phyloP scores from a whole-genome alignment of 805 yeast genomes.

The Myxozyma sirexii region DNA sequence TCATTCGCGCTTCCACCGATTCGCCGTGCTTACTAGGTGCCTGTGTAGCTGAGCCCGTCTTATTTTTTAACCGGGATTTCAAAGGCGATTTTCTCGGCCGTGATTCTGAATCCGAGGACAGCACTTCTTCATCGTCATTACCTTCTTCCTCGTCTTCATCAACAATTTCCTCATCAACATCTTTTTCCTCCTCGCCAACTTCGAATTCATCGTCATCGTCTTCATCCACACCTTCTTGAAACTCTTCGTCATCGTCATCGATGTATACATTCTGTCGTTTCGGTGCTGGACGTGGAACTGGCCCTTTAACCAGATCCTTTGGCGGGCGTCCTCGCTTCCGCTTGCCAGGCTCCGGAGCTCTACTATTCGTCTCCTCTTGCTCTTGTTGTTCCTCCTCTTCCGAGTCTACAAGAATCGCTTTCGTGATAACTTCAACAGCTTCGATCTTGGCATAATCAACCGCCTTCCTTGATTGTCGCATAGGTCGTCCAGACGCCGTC shows the following conservation, averaged over 20 bases:
- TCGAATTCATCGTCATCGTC: constrained; percentile 1
- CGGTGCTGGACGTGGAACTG: not conserved
- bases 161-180: not conserved
- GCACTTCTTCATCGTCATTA: not conserved
- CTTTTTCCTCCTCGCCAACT: constrained; percentile 1
- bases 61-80: not conserved
- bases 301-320: constrained; percentile 17
- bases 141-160: constrained; percentile 2
- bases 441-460: constrained; percentile 6
- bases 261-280: not conserved
- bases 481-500: constrained; percentile 20
- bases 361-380: not conserved
- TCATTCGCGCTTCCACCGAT: constrained; percentile 13
- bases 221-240: not conserved
- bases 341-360: not conserved
- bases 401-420: not conserved
- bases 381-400: not conserved
- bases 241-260: constrained; percentile 8
- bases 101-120: not conserved
- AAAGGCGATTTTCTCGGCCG: not conserved
- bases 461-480: constrained; percentile 5
- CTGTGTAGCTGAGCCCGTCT: not conserved
- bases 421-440: not conserved
- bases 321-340: constrained; percentile 24
- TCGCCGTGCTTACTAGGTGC: not conserved